Evolutionary conservation across 768 basidiomycete genomes (phyloP), one percentile per base, ranked within the genome.

Genomic region (Kwoniella europaea): DNA sequence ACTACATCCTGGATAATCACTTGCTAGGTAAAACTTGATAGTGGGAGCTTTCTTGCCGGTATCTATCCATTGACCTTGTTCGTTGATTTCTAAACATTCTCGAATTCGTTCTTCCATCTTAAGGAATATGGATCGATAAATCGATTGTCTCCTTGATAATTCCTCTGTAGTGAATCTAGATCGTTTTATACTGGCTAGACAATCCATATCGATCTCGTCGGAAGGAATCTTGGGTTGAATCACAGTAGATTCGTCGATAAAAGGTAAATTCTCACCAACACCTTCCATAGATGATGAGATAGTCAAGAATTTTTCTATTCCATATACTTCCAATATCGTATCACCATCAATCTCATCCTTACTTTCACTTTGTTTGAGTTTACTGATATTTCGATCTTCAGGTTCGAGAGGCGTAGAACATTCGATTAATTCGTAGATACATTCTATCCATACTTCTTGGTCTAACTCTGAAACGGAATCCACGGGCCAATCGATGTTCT

Each of bases 271-370:
- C 18, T 18, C 59, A 18, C 29, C 22, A 43, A 42, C 35, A 9
- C 59, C 59, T 43, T 50, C 46, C 10, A 50, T 4, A 18, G 12
- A 13, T 4, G 2, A 2, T 61, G 42, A 16, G 15, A 61, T 61
- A 61, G 59, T 61, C 16, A 61, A 22, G 22, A 61, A 61, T n/a
- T 61, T 61, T 18, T 61, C 59, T 27, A 61, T 61, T 7, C 59
- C 59, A 46, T 61, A 61, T 16, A 61, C 59, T 12, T 61, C 41
- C 2, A 61, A 9, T 9, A 43, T 27, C 3, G 59, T 61, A 16
- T 44, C 22, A 18, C 29, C 7, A 22, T 61, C 59, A 7, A 61
- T 43, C n/a, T 42, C 41, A 35, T 9, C 4, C n/a, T 61, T 42
- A 3, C 29, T 15, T 58, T 27, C 27, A 16, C 15, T 24, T 13